Base-by-base conservation (phyloP, 139 green algal species). In the Axilococcus clingmanii region DNA sequence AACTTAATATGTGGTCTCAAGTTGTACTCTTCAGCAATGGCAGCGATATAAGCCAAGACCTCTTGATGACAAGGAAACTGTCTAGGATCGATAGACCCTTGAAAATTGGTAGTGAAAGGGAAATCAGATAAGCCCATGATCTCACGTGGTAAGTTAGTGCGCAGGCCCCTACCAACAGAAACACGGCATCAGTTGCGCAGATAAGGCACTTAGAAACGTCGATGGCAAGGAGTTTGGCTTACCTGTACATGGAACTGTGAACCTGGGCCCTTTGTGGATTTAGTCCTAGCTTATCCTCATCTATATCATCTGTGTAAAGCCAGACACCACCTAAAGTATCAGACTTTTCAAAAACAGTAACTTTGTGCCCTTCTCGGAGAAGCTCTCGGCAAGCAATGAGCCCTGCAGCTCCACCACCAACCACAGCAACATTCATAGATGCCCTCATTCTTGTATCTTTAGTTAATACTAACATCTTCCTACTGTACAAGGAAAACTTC, bases 141-240 rank as follows among this genome's bases (percentile, higher is more conserved):
- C 38, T 89, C 70, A 0, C 82, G 60, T 4, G 82, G 82, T 28
- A 91, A 47, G 57, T 91, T 91, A 22, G 82, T 91, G 27, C 82
- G 65, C 32, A 91, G 60, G 5, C 38, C n/a, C n/a, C n/a, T n/a
- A n/a, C n/a, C n/a, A n/a, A n/a, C n/a, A n/a, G n/a, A n/a, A n/a
- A n/a, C n/a, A n/a, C n/a, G n/a, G n/a, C n/a, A n/a, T n/a, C n/a
- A n/a, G n/a, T n/a, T n/a, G n/a, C n/a, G n/a, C n/a, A n/a, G n/a
- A n/a, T n/a, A n/a, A n/a, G n/a, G n/a, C n/a, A n/a, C n/a, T n/a
- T n/a, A n/a, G n/a, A n/a, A n/a, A n/a, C n/a, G n/a, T n/a, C n/a
- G n/a, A n/a, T n/a, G n/a, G n/a, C n/a, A n/a, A n/a, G n/a, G n/a
- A n/a, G n/a, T n/a, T n/a, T n/a, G n/a, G n/a, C n/a, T n/a, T n/a